These are phyloP conservation scores for Nissolia schottii DNA, from an alignment of 306 rosid genomes.

Conservation along the genomic window DNA sequence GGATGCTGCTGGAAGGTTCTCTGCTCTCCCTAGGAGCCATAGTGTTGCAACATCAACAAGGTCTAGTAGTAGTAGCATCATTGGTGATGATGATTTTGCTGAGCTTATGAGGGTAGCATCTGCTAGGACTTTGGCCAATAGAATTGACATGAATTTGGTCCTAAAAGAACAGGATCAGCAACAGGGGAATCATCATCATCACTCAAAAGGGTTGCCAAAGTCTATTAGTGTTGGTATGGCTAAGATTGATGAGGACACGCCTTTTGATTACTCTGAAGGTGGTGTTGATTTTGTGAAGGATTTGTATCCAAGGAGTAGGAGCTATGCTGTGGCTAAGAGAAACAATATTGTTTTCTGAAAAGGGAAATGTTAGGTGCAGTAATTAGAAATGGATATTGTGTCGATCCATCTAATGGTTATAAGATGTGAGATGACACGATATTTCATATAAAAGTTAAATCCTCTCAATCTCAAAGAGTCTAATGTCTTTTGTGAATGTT, in stretches of 20 bases:
- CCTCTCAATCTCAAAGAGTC: no score
- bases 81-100: constrained; percentile 55
- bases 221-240: constrained; percentile 63
- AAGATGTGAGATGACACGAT: no score
- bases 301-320: constrained; percentile 54
- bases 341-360: constrained; percentile 1
- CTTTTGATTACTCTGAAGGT: constrained; percentile 33
- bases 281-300: not conserved
- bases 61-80: not conserved
- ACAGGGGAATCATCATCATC: not conserved
- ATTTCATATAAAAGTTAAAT: no score
- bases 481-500: no score
- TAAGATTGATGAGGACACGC: constrained; percentile 56
- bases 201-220: constrained; percentile 48
- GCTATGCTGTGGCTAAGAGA: constrained; percentile 50
- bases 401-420: no score
- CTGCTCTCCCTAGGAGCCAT: constrained; percentile 47
- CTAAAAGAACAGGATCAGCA: constrained; percentile 25
- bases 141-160: constrained; percentile 47
- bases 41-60: constrained; percentile 38
- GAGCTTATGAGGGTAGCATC: constrained; percentile 80
- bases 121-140: constrained; percentile 35
- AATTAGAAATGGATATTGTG: no score
- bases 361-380: no score
- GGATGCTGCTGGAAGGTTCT: constrained; percentile 28